Evolutionary conservation across 208 protist species (phyloP).

Genomic region (Acanthamoeba royreba): DNA sequence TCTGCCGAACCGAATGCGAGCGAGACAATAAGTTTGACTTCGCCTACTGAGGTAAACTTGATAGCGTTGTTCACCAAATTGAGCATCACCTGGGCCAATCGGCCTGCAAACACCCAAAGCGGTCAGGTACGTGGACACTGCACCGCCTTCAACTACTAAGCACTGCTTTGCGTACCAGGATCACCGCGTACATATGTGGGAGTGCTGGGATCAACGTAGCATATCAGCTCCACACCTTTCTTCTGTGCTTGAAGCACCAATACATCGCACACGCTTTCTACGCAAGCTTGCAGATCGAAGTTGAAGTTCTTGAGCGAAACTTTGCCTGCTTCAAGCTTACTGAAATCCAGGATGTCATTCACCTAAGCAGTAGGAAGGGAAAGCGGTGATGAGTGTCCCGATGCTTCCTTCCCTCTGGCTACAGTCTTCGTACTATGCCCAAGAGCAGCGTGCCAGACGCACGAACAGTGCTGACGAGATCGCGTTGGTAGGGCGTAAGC

Average conservation of each 20-base stretch:
- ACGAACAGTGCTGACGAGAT: constrained; percentile 17
- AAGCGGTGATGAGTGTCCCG: neutral
- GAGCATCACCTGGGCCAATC: constrained; percentile 16
- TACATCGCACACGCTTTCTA: constrained; percentile 1
- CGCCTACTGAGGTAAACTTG: constrained; percentile 32
- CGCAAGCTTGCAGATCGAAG: constrained; percentile 10
- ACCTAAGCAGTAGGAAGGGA: neutral
- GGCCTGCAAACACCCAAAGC: neutral
- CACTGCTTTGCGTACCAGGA: no score
- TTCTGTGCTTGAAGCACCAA: neutral
- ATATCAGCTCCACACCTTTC: constrained; percentile 10
- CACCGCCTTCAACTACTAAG: no score
- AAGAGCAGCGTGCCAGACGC: constrained; percentile 22
- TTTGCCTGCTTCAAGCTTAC: constrained; percentile 33
- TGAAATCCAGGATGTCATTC: constrained; percentile 48
- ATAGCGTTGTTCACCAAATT: constrained; percentile 48
- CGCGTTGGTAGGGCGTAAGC: constrained; percentile 9
- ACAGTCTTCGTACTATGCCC: neutral
- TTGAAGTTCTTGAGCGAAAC: constrained; percentile 22
- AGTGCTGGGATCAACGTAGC: neutral
- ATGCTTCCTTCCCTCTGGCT: no score
- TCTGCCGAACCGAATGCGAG: neutral
- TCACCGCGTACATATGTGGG: constrained; percentile 24
- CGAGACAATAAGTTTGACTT: neutral
- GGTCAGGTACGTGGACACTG: neutral